Evolutionary conservation across 2,329 filamentous ascomycete genomes (phyloP).

Genomic region (Venturia pyrina): DNA sequence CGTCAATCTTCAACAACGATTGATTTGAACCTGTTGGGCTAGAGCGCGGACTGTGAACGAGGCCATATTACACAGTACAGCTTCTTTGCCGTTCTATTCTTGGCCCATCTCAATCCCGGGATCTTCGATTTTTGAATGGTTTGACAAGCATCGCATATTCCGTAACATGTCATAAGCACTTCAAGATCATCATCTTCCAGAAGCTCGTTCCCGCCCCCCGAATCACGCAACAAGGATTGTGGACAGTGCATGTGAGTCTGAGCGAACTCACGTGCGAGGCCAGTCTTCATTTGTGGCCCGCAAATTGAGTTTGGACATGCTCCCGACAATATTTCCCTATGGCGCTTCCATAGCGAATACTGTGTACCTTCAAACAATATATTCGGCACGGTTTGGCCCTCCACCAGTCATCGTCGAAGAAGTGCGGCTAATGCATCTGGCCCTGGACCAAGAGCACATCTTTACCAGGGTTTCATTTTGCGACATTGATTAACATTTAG

Average conservation of each 20-base stretch:
- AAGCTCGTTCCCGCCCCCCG: background rate
- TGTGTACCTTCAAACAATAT: background rate
- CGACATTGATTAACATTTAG: background rate
- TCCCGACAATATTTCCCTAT: background rate
- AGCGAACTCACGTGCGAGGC: background rate
- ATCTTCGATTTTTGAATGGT: background rate
- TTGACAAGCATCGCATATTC: background rate
- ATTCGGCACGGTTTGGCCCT: background rate
- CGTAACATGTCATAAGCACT: background rate
- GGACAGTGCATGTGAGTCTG: background rate
- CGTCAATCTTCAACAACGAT: background rate
- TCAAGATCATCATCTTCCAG: background rate
- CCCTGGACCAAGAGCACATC: background rate
- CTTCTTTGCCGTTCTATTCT: background rate
- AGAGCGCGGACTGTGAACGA: background rate
- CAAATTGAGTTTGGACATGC: background rate
- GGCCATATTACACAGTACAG: background rate
- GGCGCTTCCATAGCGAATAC: background rate
- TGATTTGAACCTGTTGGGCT: background rate
- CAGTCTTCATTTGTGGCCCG: background rate
- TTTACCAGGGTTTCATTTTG: background rate
- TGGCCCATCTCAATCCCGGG: background rate
- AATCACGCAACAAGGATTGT: background rate
- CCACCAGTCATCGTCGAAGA: background rate
- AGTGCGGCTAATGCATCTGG: background rate